Evolutionary conservation across 768 basidiomycete genomes (phyloP), one percentile per base, ranked within the genome.

Genomic region (Kwoniella europaea): DNA sequence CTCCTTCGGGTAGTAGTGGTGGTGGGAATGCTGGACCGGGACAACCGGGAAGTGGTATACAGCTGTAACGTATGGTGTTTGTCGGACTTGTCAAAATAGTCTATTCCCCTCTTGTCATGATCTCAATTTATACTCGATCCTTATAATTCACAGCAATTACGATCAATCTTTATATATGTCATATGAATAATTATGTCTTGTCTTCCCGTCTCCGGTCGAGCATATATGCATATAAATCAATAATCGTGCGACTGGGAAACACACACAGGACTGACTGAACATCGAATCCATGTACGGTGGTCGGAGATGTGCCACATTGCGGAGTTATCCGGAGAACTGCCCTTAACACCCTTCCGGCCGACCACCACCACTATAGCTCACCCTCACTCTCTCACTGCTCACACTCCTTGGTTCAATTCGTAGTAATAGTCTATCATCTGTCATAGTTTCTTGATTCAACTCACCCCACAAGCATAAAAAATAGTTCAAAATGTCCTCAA

Each of bases 381-480:
- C 35, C 6, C 35, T 35, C 35, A 35, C 35, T 35, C 35, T 35
- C 35, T 6, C 35, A 35, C 35, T 35, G 35, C 35, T 35, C 35
- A 35, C 35, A 6, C 46, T 50, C 13, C 18, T 16, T 50, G 46
- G 46, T 50, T 50, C n/a, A 50, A 50, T 50, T 50, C 46, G 46
- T 50, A 50, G 46, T 18, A 4, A 16, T 50, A 18, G 18, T 50
- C 46, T 15, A 15, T 50, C 13, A 50, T 18, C 12, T 18, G 12
- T 50, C 46, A 55, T n/a, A 56, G 27, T 70, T 71, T 16, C 35
- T 60, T 16, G 18, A 68, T 12, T 85, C 35, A 35, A 86, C 50
- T n/a, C 84, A 86, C 18, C 79, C 86, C 68, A 81, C 85, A 67
- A 89, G 22, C 18, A 18, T 50, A 43, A 63, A 59, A 59, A 65